Percentiles rank a stretch among this genome's conserved stretches.
phyloP scores from a whole-genome alignment of 2,329 filamentous ascomycete genomes.

The Colletotrichum scovillei region DNA sequence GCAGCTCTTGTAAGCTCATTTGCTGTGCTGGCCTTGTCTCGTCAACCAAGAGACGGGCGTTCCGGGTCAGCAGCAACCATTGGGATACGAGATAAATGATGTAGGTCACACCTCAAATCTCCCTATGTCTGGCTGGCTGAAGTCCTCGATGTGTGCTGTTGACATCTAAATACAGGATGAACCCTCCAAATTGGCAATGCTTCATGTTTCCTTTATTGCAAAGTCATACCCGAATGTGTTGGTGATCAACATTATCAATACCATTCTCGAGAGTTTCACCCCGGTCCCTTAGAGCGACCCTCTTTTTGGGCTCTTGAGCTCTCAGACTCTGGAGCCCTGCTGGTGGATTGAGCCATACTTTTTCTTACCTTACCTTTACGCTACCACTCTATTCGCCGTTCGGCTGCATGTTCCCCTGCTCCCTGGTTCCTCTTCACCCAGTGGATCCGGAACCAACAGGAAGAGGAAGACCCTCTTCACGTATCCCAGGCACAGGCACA shows the following conservation, averaged over 20 bases:
- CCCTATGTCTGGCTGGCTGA: neutral
- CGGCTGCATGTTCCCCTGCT: conserved; percentile 2
- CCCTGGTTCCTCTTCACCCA: conserved; percentile 3
- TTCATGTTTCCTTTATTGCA: neutral
- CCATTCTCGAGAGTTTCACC: conserved; percentile 11
- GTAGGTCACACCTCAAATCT: neutral
- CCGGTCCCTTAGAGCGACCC: neutral
- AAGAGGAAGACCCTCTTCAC: neutral
- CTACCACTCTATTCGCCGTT: conserved; percentile 10
- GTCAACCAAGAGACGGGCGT: conserved; percentile 4
- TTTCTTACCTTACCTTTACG: neutral
- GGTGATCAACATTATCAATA: conserved; percentile 28
- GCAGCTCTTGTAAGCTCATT: neutral
- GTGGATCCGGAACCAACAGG: conserved; percentile 24
- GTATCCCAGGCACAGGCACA: neutral
- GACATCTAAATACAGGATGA: neutral
- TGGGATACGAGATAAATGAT: neutral
- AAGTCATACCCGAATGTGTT: conserved; percentile 17
- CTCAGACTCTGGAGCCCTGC: conserved; percentile 12
- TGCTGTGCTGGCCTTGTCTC: neutral
- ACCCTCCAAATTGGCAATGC: neutral
- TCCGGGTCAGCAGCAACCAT: neutral
- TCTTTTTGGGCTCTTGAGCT: neutral
- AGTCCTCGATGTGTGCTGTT: neutral
- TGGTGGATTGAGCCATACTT: conserved; percentile 13